phyloP scores from a whole-genome alignment of 768 basidiomycete genomes.

The Podaxis sp. region DNA sequence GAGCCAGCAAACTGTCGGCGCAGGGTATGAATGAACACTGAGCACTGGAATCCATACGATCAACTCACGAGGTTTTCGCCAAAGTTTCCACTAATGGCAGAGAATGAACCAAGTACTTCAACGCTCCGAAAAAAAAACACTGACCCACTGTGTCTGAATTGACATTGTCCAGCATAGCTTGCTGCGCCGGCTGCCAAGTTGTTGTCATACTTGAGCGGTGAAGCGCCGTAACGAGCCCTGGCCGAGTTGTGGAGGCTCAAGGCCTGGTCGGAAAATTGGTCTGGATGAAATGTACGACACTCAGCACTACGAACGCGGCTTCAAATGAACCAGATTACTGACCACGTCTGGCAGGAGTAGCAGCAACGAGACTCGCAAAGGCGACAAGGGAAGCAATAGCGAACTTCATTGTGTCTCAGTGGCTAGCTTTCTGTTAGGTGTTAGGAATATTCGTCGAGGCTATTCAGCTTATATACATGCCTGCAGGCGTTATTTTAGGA shows the following conservation, averaged over 20 bases:
- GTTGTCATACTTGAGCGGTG: conserved; percentile 4
- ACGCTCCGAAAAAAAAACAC: neutral
- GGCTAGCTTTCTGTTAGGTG: neutral
- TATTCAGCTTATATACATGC: neutral
- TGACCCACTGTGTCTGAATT: conserved; percentile 8
- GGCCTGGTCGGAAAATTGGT: conserved; percentile 8
- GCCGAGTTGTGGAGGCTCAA: conserved; percentile 7
- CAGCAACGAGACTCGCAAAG: neutral
- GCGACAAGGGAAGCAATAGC: neutral
- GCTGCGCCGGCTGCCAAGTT: conserved; percentile 12
- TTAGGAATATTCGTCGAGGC: neutral
- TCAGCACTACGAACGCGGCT: neutral
- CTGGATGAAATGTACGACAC: neutral
- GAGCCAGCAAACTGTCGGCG: conserved; percentile 21
- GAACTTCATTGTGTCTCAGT: conserved; percentile 1
- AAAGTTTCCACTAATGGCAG: conserved; percentile 18
- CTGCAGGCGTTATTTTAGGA: neutral
- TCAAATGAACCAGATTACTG: neutral
- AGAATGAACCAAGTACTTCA: neutral
- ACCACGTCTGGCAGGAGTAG: conserved; percentile 1
- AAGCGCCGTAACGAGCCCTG: conserved; percentile 3
- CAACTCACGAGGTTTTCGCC: conserved; percentile 30
- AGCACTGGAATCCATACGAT: neutral
- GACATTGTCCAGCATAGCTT: neutral
- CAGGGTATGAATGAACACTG: neutral